Evolutionary conservation across 768 basidiomycete genomes (phyloP), one percentile per base, ranked within the genome.

Genomic region (Tremella fuciformis): DNA sequence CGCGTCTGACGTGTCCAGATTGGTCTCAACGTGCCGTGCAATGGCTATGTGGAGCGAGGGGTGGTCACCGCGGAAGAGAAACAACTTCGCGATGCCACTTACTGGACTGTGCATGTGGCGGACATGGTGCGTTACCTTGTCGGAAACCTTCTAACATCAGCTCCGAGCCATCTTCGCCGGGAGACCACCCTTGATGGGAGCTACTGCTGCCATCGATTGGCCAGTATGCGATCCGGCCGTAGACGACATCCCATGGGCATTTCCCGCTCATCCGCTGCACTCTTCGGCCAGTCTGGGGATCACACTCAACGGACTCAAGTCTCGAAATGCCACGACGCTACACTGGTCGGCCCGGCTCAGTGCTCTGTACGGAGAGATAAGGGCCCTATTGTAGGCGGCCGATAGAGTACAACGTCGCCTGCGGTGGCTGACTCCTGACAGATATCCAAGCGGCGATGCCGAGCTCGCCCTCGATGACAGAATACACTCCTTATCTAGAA

Each of bases 291-390:
- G 16, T 13, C 15, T 55, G 13, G 53, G 53, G 8, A 39, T 41
- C 15, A 44, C 53, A 6, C 37, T 40, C 16, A 34, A 34, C 18
- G 53, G 53, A 44, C 40, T 55, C 21, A 18, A 16, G 15, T 40
- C 39, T 13, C 18, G 21, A 13, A n/a, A n/a, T 18, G 41, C 53
- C 18, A 55, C 53, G 16, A 39, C 42, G 2, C 22, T 55, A 21
- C 53, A 55, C 53, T 55, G 53, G 53, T 42, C 53, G 39, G 53
- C 42, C n/a, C 39, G 39, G 16, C 40, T 55, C 8, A 40, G 38
- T 22, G 42, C 16, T 13, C 15, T 44, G 13, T 55, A 55, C 24
- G 34, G 38, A 13, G 53, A 55, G 21, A 21, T 44, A 19, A 8
- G 21, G 34, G 24, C 26, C 16, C 9, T 26, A 40, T 21, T 41